These are phyloP conservation scores for Clarireedia hainanense DNA, from an alignment of 2,329 filamentous ascomycete genomes.

Conservation along the genomic window DNA sequence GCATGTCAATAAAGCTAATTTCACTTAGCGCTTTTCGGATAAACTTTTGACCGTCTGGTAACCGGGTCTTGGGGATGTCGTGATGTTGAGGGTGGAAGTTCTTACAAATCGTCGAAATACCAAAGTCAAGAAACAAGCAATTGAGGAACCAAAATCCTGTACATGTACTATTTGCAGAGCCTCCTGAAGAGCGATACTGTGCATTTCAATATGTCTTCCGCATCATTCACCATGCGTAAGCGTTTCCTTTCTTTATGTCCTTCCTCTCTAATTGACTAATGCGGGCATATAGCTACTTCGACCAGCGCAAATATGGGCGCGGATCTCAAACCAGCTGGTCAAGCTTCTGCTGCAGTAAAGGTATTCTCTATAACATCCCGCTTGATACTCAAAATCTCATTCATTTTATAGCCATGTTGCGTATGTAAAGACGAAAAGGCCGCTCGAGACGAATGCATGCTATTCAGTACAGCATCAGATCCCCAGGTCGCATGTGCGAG, in stretches of 20 bases:
- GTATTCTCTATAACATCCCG: constrained; percentile 11
- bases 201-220: constrained; percentile 22
- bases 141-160: not conserved
- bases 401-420: constrained; percentile 69
- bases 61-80: not conserved
- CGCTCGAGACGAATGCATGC: constrained; percentile 94
- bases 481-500: constrained; percentile 77
- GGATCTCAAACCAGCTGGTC: constrained; percentile 21
- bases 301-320: constrained; percentile 22
- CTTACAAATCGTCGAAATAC: constrained; percentile 7
- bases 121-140: not conserved
- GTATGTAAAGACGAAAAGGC: constrained; percentile 96
- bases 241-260: not conserved
- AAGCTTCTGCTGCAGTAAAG: constrained; percentile 22
- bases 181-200: constrained; percentile 14
- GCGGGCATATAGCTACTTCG: constrained; percentile 17
- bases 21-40: not conserved
- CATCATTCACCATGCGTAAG: constrained; percentile 25
- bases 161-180: constrained; percentile 18
- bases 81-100: not conserved
- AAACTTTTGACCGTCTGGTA: not conserved
- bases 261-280: not conserved
- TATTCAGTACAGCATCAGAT: constrained; percentile 81
- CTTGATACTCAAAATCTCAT: not conserved
- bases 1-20: constrained; percentile 15